Evolutionary conservation across 1,284 basidiomycete species (phyloP), one percentile per base, ranked within the genome.

Genomic region (Heterobasidion annosum): DNA sequence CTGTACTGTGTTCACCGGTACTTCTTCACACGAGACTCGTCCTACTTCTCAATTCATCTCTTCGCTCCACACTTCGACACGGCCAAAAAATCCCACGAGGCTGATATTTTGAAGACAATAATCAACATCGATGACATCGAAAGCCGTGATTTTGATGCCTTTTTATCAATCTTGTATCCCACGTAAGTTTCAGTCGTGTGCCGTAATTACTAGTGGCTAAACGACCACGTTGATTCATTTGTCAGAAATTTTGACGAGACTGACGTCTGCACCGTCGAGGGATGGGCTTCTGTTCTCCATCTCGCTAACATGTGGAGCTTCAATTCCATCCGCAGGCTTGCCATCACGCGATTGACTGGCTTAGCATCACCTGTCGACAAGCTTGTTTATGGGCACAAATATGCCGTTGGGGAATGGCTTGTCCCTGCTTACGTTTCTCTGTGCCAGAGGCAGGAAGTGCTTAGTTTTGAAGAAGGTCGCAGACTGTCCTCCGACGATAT

Each of bases 81-180:
- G 16, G 35, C n/a, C 33, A 32, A 42, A 8, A 16, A 34, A 8
- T 13, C 54, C 16, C 34, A 40, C n/a, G 33, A n/a, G n/a, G 37
- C 47, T 16, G 5, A 50, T 34, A 32, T 32, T 2, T 15, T 10
- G n/a, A 40, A 19, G 32, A 34, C 16, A n/a, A n/a, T 44, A 18
- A 40, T 48, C 18, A 9, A 43, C 9, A 25, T 54, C 15, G 5
- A 50, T 3, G 56, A 52, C 33, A 45, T 57, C 48, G 35, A 42
- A 7, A 7, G 13, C 18, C 19, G 32, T 0, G 59, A 61, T 16
- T 60, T 61, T 4, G 59, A 60, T 13, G 54, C 56, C 0, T 55
- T 61, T 13, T 53, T 61, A 8, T 56, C 54, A 2, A 47, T 61
- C 18, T 8, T 61, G 51, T 61, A 59, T 50, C 59, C 58, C 34